Evolutionary conservation across 2,329 filamentous ascomycete genomes (phyloP).

Genomic region (Hypomyces perniciosus): DNA sequence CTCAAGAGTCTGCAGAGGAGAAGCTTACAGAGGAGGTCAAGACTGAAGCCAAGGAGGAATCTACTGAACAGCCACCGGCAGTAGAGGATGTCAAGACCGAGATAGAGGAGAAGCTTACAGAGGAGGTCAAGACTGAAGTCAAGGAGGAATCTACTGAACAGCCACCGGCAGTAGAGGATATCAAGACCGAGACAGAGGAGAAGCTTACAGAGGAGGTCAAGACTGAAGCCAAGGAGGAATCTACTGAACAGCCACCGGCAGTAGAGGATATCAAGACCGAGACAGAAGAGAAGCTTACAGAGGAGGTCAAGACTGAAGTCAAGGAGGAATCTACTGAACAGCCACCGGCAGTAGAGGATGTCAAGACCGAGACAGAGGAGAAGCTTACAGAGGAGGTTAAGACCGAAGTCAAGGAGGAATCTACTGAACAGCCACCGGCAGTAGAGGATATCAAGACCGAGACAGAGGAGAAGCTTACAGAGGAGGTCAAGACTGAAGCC

Average conservation of each 20-base stretch:
- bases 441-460: too few species aligned
- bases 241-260: neutral
- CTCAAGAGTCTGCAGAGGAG: neutral
- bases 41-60: constrained; percentile 2
- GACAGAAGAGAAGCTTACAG: constrained; percentile 1
- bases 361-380: neutral
- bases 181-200: neutral
- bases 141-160: constrained; percentile 2
- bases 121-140: neutral
- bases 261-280: too few species aligned
- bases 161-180: too few species aligned
- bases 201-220: neutral
- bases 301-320: neutral
- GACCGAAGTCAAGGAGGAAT: constrained; percentile 1
- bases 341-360: too few species aligned
- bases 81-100: neutral
- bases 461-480: constrained; percentile 1
- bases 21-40: neutral
- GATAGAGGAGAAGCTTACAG: constrained; percentile 1
- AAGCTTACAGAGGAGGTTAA: neutral
- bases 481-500: neutral
- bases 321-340: constrained; percentile 2
- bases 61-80: neutral
- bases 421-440: neutral
- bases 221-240: constrained; percentile 2